Evolutionary conservation across 805 yeast species (phyloP).

Genomic region (Candida chauliodis): DNA sequence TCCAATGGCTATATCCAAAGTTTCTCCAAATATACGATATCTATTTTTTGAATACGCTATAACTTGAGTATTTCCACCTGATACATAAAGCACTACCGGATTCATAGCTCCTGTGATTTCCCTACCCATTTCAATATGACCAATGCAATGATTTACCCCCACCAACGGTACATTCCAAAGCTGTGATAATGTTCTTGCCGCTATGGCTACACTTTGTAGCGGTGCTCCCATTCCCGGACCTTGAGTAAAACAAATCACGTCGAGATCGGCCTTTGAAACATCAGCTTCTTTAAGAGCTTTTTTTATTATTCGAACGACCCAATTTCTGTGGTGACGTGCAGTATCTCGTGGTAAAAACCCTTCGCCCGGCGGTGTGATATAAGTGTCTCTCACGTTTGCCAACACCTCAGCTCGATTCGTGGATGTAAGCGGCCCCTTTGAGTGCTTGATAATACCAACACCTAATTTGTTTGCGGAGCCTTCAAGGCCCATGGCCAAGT

Average conservation of each 20-base stretch:
- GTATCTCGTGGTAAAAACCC: constrained; percentile 96
- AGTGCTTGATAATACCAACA: constrained; percentile 84
- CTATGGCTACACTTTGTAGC: constrained; percentile 83
- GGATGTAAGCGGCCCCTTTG: constrained; percentile 51
- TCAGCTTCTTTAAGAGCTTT: constrained; percentile 61
- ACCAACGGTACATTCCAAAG: constrained; percentile 82
- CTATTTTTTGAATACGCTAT: constrained; percentile 93
- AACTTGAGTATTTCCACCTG: constrained; percentile 98
- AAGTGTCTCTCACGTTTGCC: constrained; percentile 92
- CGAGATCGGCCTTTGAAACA: constrained; percentile 50
- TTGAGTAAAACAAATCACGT: constrained; percentile 88
- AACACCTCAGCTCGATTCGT: constrained; percentile 69
- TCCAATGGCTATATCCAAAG: constrained; percentile 95
- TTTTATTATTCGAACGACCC: constrained; percentile 81
- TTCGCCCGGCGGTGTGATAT: constrained; percentile 95
- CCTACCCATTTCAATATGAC: constrained; percentile 98
- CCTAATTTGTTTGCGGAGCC: constrained; percentile 98
- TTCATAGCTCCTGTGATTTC: constrained; percentile 97
- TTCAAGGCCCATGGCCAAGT: constrained; percentile 85
- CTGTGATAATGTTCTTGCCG: constrained; percentile 81
- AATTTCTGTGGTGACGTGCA: constrained; percentile 92
- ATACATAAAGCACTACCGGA: constrained; percentile 94
- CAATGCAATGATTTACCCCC: constrained; percentile 96
- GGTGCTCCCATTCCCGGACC: constrained; percentile 99
- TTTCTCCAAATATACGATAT: constrained; percentile 98